These are phyloP conservation scores for Acorus gramineus DNA, from an alignment of 106 monocot genomes.

Conservation along the genomic window DNA sequence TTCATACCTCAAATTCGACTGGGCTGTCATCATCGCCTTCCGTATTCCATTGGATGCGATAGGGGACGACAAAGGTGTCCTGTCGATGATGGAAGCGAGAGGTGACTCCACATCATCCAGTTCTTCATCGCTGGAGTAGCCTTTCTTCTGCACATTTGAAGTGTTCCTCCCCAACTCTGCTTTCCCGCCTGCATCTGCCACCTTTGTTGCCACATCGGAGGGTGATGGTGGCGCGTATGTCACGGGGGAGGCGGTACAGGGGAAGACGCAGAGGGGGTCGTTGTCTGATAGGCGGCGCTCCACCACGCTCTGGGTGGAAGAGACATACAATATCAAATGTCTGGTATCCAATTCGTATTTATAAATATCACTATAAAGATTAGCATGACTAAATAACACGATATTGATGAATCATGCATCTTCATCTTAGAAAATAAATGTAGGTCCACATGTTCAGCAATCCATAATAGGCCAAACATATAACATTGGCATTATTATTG, in stretches of 20 bases:
- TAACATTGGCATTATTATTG: too few relatives aligned
- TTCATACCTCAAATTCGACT: slow-evolving; percentile 31
- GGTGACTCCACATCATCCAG: slow-evolving; percentile 72
- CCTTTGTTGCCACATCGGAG: slow-evolving; percentile 45
- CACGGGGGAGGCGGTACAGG: slow-evolving; percentile 45
- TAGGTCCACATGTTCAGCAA: too few relatives aligned
- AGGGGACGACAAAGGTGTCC: slow-evolving; percentile 11
- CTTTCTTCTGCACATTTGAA: slow-evolving; percentile 57
- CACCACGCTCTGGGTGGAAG: slow-evolving; percentile 33
- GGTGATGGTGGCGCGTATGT: slow-evolving; percentile 47
- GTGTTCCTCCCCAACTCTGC: slow-evolving; percentile 33
- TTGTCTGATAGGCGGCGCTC: slow-evolving; percentile 27
- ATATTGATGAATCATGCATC: too few relatives aligned
- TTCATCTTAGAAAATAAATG: too few relatives aligned
- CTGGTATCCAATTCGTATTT: too few relatives aligned
- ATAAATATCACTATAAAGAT: too few relatives aligned
- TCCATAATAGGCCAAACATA: too few relatives aligned
- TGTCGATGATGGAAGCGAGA: slow-evolving; percentile 43
- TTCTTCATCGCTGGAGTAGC: slow-evolving; percentile 91
- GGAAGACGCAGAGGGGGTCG: slow-evolving; percentile 38
- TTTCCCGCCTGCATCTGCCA: slow-evolving; percentile 28
- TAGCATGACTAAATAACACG: too few relatives aligned
- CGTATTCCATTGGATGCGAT: neutral
- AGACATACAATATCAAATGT: neutral
- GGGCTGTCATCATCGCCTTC: neutral